These are phyloP conservation scores for Trichophyton verrucosum DNA, from an alignment of 2,329 filamentous ascomycete genomes.

Conservation along the genomic window DNA sequence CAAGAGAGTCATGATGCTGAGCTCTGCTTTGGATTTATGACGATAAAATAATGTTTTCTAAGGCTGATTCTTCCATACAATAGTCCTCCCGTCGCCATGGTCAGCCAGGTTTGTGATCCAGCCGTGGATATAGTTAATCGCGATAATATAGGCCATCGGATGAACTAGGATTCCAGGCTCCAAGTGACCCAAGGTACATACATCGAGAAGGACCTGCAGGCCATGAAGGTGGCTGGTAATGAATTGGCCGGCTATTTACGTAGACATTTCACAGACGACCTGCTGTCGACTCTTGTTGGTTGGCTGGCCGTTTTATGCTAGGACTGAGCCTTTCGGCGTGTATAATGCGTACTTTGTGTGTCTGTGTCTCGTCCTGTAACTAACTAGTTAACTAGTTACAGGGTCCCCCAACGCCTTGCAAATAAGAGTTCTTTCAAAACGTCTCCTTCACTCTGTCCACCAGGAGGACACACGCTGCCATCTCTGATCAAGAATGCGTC, in stretches of 20 bases:
- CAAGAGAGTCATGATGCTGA: background rate
- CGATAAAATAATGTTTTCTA: background rate
- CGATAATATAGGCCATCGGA: background rate
- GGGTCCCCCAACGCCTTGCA: background rate
- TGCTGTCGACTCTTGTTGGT: background rate
- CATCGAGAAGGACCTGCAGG: background rate
- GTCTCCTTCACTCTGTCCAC: background rate
- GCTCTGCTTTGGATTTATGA: background rate
- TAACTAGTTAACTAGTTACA: too few species aligned
- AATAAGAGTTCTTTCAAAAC: background rate
- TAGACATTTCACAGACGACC: background rate
- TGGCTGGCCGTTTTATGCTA: background rate
- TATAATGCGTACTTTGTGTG: background rate
- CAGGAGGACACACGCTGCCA: too few species aligned
- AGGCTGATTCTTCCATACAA: background rate
- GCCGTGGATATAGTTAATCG: background rate
- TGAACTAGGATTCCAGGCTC: background rate
- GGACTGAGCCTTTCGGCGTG: background rate
- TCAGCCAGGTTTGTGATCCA: background rate
- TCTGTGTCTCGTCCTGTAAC: background rate
- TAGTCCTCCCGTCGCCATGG: background rate
- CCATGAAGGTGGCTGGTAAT: background rate
- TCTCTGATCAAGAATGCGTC: background rate
- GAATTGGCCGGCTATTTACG: background rate
- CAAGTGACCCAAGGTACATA: background rate